Conservation (phyloP, 495 filamentous ascomycete species). For the Aspergillus haitiensis region DNA sequence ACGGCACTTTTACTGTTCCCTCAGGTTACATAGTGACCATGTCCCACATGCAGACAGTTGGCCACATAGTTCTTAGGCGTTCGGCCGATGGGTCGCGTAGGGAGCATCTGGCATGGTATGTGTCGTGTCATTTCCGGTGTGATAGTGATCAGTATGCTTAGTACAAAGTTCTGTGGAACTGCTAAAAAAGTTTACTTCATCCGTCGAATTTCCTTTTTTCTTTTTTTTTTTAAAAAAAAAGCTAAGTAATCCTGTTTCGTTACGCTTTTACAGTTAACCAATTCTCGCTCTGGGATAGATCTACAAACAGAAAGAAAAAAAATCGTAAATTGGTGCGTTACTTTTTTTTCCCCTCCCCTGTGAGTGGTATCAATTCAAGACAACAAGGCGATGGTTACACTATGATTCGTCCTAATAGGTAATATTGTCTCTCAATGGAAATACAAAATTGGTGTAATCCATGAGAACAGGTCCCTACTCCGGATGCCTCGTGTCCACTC, state of each 20-base stretch:
- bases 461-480: neutral
- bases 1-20: slow-evolving; percentile 3
- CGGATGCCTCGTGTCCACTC: slow-evolving; percentile 5
- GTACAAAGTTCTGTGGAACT: slow-evolving; percentile 7
- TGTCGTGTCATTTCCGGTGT: slow-evolving; percentile 1
- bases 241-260: too few species aligned
- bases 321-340: too few species aligned
- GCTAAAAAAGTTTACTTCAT: neutral
- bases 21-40: slow-evolving; percentile 18
- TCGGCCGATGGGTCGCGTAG: slow-evolving; percentile 3
- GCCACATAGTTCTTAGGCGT: slow-evolving; percentile 8
- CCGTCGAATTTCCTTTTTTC: neutral
- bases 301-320: too few species aligned
- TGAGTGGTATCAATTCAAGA: too few species aligned
- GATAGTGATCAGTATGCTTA: slow-evolving; percentile 17
- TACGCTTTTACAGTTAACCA: too few species aligned
- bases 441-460: slow-evolving; percentile 9
- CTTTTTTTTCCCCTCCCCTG: too few species aligned
- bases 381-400: slow-evolving; percentile 2
- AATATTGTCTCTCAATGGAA: slow-evolving; percentile 7
- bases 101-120: slow-evolving; percentile 10
- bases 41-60: slow-evolving; percentile 18
- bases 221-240: too few species aligned
- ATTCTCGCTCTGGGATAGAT: too few species aligned
- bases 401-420: neutral